Percentiles rank a stretch among this genome's conserved stretches.
Evolutionary conservation across 106 monocot species (phyloP).

Genomic region (Allium sativum): DNA sequence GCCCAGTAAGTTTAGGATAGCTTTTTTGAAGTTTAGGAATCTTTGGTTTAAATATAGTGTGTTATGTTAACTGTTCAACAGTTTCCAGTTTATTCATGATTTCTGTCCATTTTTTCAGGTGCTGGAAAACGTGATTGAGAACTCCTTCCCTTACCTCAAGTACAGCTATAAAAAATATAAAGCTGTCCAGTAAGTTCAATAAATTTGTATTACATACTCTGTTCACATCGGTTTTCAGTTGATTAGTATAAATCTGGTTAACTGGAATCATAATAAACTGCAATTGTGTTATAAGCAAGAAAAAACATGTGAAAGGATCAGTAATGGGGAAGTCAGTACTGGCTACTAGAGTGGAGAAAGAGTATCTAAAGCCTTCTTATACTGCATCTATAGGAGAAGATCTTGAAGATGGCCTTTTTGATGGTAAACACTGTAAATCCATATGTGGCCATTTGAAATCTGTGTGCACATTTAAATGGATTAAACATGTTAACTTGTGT

Average conservation of each 20-base stretch:
- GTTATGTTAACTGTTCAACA: not conserved
- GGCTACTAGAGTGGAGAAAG: slow-evolving; percentile 78
- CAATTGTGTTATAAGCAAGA: slow-evolving; percentile 40
- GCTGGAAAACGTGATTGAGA: slow-evolving; percentile 81
- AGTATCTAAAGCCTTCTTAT: slow-evolving; percentile 82
- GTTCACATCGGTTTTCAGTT: not conserved
- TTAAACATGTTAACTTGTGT: not conserved
- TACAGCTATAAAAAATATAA: slow-evolving; percentile 89
- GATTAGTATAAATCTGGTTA: not conserved
- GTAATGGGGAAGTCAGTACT: slow-evolving; percentile 28
- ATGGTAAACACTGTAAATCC: slow-evolving; percentile 34
- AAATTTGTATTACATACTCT: not conserved
- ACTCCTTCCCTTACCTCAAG: slow-evolving; percentile 72
- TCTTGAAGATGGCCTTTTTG: slow-evolving; percentile 91
- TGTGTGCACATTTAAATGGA: not conserved
- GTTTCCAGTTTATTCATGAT: not conserved
- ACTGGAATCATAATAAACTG: not conserved
- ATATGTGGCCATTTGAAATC: not conserved
- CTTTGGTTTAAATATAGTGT: too few relatives aligned
- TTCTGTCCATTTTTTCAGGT: slow-evolving; percentile 29
- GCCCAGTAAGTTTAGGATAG: too few relatives aligned
- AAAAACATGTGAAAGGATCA: slow-evolving; percentile 59
- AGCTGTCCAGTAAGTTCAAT: slow-evolving; percentile 59
- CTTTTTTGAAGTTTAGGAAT: too few relatives aligned
- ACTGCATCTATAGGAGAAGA: slow-evolving; percentile 68